A percentile compares a stretch with the other conserved stretches of the same genome.
Conservation (phyloP, 2,329 filamentous ascomycete genomes). For the Lizonia empirigonia region DNA sequence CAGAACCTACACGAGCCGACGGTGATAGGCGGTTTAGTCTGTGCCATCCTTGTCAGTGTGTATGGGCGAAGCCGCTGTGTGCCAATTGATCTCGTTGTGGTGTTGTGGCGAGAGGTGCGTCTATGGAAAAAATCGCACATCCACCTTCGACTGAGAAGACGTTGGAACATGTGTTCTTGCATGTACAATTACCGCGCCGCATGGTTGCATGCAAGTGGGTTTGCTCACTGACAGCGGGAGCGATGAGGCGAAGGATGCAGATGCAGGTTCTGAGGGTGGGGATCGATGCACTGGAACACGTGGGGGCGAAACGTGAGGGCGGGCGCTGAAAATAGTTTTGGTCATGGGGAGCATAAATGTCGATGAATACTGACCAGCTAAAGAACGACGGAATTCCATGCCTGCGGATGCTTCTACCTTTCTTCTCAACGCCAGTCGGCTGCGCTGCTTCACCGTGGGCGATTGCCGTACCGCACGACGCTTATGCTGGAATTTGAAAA, state of each 20-base stretch:
- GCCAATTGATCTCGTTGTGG: neutral
- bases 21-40: neutral
- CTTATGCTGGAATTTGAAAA: too few relatives aligned
- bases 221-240: neutral
- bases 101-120: neutral
- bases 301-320: neutral
- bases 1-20: neutral
- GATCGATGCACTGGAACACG: too few relatives aligned
- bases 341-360: neutral
- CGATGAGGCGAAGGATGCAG: conserved; percentile 2
- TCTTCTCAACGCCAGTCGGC: too few relatives aligned
- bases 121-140: neutral
- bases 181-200: neutral
- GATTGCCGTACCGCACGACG: too few relatives aligned
- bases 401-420: too few relatives aligned
- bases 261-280: neutral
- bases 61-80: neutral
- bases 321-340: neutral
- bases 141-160: too few relatives aligned
- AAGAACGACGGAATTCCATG: too few relatives aligned
- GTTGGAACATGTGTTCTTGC: too few relatives aligned
- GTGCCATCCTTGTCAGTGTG: neutral
- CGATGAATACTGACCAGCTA: too few relatives aligned
- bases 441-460: too few relatives aligned
- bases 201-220: neutral